Evolutionary conservation across 768 basidiomycete genomes (phyloP).

Genomic region (Tylopilus cervinicoccineus): DNA sequence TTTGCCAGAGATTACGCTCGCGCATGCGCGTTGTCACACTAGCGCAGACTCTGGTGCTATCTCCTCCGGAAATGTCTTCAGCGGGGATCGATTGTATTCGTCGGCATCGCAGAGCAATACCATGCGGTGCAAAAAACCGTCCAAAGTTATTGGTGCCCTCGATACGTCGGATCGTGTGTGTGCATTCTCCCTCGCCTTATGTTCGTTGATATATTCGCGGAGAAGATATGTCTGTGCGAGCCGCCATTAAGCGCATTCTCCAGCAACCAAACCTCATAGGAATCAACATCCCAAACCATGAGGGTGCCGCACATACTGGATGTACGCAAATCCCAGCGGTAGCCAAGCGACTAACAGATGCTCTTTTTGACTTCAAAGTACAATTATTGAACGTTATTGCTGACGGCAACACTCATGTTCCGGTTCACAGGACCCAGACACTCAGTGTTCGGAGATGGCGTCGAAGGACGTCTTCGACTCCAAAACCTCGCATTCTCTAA

Average conservation of each 20-base stretch:
- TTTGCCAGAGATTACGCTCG: conserved; percentile 23
- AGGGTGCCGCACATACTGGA: neutral
- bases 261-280: conserved; percentile 23
- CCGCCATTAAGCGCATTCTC: conserved; percentile 30
- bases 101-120: conserved; percentile 2
- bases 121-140: conserved; percentile 12
- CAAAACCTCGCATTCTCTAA: neutral
- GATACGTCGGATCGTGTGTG: conserved; percentile 28
- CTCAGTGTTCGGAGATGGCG: neutral
- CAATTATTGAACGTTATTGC: neutral
- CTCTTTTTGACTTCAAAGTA: conserved; percentile 10
- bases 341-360: neutral
- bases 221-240: conserved; percentile 26
- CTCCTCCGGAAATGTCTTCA: neutral
- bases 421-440: conserved; percentile 5
- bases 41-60: neutral
- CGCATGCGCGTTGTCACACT: conserved; percentile 21
- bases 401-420: conserved; percentile 1
- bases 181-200: neutral
- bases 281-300: conserved; percentile 1
- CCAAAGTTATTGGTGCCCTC: conserved; percentile 23
- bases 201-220: conserved; percentile 1
- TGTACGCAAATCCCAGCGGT: neutral
- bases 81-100: conserved; percentile 5
- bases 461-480: neutral